These are phyloP conservation scores for Turnera subulata DNA, from an alignment of 345 rosid genomes.

Conservation along the genomic window DNA sequence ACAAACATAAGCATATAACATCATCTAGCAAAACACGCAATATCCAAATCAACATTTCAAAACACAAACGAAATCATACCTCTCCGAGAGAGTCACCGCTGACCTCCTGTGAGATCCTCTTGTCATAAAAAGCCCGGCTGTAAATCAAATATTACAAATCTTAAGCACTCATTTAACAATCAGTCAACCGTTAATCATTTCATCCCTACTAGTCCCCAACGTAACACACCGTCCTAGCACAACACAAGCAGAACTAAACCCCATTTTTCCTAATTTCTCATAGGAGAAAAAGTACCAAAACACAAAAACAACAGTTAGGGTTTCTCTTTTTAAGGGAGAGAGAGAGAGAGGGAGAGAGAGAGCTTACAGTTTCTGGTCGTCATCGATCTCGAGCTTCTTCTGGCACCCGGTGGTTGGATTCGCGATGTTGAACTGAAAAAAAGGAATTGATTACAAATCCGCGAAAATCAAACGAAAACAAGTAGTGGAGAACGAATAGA, in stretches of 20 bases:
- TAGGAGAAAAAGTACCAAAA: background rate
- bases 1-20: background rate
- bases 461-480: no score
- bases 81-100: conserved; percentile 74
- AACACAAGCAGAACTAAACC: background rate
- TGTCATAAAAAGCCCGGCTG: conserved; percentile 62
- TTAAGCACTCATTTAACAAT: no score
- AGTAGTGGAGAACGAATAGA: no score
- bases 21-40: background rate
- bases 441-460: no score
- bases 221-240: no score
- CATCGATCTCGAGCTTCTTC: conserved; percentile 23
- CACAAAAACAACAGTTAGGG: no score
- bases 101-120: conserved; percentile 82
- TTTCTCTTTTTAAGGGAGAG: no score
- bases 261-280: background rate
- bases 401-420: conserved; percentile 24
- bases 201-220: no score
- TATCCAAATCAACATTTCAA: no score
- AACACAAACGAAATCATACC: no score
- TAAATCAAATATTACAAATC: background rate
- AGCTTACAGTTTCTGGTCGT: conserved; percentile 20
- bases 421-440: conserved; percentile 19
- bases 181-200: no score
- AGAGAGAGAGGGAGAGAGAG: background rate